Conservation (phyloP, 1,284 basidiomycete genomes). For the Uromyces viciae-fabae region DNA sequence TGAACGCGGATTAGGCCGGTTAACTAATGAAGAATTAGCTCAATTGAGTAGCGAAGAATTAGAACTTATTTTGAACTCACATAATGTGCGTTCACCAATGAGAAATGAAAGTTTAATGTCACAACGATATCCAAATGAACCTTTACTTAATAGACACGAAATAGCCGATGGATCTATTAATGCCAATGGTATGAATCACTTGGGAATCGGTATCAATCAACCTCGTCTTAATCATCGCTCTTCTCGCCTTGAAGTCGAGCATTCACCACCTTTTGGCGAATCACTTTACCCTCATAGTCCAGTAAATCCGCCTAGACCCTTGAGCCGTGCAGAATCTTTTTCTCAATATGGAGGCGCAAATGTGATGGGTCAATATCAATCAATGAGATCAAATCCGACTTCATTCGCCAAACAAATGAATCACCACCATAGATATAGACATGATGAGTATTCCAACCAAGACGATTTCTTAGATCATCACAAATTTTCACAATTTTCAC, state of each 20-base stretch:
- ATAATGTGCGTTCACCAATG: slow-evolving; percentile 10
- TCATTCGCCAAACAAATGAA: too few relatives aligned
- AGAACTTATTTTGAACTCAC: slow-evolving; percentile 5
- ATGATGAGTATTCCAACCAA: too few relatives aligned
- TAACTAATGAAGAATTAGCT: slow-evolving; percentile 32
- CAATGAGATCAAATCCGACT: too few relatives aligned
- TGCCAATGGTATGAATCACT: neutral
- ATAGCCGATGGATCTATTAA: neutral
- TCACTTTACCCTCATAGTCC: slow-evolving; percentile 3
- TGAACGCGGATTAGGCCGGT: neutral
- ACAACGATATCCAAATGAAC: neutral
- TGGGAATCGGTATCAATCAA: neutral
- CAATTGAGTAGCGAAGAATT: slow-evolving; percentile 34
- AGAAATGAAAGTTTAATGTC: neutral
- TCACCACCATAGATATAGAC: too few relatives aligned
- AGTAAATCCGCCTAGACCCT: neutral
- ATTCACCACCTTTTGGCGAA: slow-evolving; percentile 29
- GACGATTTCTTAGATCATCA: too few relatives aligned
- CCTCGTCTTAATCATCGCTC: neutral
- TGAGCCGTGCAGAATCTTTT: slow-evolving; percentile 7
- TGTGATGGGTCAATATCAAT: too few relatives aligned
- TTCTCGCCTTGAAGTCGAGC: slow-evolving; percentile 13
- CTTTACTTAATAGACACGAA: slow-evolving; percentile 11
- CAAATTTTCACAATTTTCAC: too few relatives aligned
- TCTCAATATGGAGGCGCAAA: slow-evolving; percentile 1